phyloP scores from a whole-genome alignment of 2,329 filamentous ascomycete species.

The Pseudocercospora fijiensis region DNA sequence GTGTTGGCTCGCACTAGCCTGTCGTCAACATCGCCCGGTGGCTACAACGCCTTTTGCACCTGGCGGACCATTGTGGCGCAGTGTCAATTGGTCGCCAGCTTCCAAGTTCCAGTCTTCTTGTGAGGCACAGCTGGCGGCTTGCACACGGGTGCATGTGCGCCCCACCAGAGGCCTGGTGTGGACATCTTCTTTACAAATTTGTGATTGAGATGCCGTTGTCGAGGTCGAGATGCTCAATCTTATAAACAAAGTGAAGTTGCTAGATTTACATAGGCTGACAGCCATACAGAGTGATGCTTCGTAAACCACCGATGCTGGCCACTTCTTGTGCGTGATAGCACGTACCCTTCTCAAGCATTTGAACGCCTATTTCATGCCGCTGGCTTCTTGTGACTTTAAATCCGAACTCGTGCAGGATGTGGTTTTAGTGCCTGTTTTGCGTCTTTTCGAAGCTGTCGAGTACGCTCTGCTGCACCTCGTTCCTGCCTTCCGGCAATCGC shows the following conservation, averaged over 20 bases:
- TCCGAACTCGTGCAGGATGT: not conserved
- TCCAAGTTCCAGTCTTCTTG: not conserved
- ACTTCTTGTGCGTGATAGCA: not conserved
- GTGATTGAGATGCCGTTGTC: not conserved
- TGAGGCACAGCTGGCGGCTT: not conserved
- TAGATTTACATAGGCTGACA: not conserved
- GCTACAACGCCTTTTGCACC: not conserved
- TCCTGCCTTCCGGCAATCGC: slow-evolving; percentile 23
- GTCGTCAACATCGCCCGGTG: not conserved
- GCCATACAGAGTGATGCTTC: not conserved
- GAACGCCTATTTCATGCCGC: slow-evolving; percentile 8
- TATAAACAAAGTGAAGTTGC: slow-evolving; percentile 1
- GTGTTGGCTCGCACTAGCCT: not conserved
- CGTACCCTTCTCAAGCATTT: not conserved
- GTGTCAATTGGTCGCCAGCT: not conserved
- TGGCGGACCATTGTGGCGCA: no score
- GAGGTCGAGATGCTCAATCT: not conserved
- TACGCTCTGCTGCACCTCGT: slow-evolving; percentile 41
- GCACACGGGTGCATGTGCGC: no score
- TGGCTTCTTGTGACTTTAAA: slow-evolving; percentile 8
- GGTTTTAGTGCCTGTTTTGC: slow-evolving; percentile 37
- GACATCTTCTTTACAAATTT: no score
- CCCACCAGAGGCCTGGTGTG: no score
- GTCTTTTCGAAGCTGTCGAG: slow-evolving; percentile 44
- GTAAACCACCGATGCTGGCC: slow-evolving; percentile 4